Percentiles rank a stretch among this genome's conserved stretches.
Conservation (phyloP, 352 stramenopile species). For the Phytophthora litchii region DNA sequence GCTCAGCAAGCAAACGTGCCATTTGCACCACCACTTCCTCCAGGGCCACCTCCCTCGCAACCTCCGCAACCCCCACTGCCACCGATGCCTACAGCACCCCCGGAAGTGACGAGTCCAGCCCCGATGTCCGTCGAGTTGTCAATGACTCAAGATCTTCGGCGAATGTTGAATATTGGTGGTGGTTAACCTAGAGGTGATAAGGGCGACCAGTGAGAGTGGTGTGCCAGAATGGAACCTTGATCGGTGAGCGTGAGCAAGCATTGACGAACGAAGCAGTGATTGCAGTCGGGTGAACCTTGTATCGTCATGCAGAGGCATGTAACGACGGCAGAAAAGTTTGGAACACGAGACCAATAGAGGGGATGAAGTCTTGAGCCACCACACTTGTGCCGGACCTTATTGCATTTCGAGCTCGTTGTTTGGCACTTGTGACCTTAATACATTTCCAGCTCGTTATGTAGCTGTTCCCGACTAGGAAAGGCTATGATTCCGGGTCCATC, state of each 20-base stretch:
- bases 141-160: constrained; percentile 81
- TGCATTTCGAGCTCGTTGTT: neutral
- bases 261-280: neutral
- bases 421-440: no score
- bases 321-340: constrained; percentile 19
- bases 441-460: no score
- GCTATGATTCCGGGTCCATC: no score
- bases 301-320: constrained; percentile 10
- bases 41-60: constrained; percentile 19
- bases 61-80: constrained; percentile 35
- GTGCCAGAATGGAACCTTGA: neutral
- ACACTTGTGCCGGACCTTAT: constrained; percentile 7
- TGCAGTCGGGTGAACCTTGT: neutral
- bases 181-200: constrained; percentile 24
- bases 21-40: constrained; percentile 27
- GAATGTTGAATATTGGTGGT: constrained; percentile 82
- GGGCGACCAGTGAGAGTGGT: neutral
- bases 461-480: no score
- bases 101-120: constrained; percentile 28
- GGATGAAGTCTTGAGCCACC: constrained; percentile 13
- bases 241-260: neutral
- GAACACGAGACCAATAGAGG: constrained; percentile 23
- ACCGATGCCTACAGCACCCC: constrained; percentile 39
- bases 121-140: constrained; percentile 67
- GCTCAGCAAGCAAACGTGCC: constrained; percentile 11